Evolutionary conservation across 2,329 filamentous ascomycete genomes (phyloP).

Genomic region (Madurella fahalii): DNA sequence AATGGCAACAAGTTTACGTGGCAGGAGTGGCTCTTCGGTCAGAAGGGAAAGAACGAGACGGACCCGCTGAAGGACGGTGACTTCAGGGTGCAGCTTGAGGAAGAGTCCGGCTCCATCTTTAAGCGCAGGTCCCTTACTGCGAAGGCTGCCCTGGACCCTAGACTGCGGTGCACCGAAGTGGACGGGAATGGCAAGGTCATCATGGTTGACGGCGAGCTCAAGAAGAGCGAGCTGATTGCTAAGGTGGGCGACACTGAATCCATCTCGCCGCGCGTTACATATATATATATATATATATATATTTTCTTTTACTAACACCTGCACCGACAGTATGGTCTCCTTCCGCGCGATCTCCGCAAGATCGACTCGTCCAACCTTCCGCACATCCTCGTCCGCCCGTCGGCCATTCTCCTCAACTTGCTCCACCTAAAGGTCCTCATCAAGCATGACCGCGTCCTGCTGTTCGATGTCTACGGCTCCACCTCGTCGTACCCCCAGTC

Average conservation of each 20-base stretch:
- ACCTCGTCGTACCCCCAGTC: slow-evolving; percentile 75
- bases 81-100: slow-evolving; percentile 45
- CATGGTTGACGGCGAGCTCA: slow-evolving; percentile 83
- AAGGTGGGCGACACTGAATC: slow-evolving; percentile 43
- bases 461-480: slow-evolving; percentile 94
- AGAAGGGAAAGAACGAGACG: slow-evolving; percentile 33
- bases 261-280: slow-evolving; percentile 1
- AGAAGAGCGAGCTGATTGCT: slow-evolving; percentile 94
- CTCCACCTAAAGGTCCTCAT: slow-evolving; percentile 95
- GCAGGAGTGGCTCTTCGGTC: slow-evolving; percentile 49
- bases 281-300: too few relatives aligned
- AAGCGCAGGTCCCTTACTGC: slow-evolving; percentile 65
- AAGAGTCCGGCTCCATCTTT: slow-evolving; percentile 52
- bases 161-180: slow-evolving; percentile 89
- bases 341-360: slow-evolving; percentile 92
- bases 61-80: slow-evolving; percentile 22
- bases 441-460: slow-evolving; percentile 83
- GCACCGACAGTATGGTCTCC: slow-evolving; percentile 68
- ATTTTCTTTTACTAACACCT: slow-evolving; percentile 22
- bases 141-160: slow-evolving; percentile 78
- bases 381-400: slow-evolving; percentile 89
- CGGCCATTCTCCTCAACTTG: slow-evolving; percentile 89
- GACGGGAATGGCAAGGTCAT: slow-evolving; percentile 90
- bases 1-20: slow-evolving; percentile 34
- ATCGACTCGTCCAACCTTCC: slow-evolving; percentile 95